phyloP scores from a whole-genome alignment of 169 alveolate genomes.

The Plasmodium relictum region DNA sequence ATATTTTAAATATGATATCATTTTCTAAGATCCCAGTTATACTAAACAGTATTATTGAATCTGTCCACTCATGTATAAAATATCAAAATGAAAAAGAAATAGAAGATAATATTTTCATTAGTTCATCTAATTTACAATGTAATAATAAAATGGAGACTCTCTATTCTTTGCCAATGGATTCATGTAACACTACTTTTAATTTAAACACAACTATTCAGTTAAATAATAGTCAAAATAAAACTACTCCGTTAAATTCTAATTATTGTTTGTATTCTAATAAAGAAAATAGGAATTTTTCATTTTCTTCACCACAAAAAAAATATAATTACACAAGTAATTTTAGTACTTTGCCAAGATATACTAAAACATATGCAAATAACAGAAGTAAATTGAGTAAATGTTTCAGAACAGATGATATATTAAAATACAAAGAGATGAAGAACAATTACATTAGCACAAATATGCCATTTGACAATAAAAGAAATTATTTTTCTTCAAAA shows the following conservation, averaged over 20 bases:
- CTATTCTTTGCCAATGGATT: constrained; percentile 12
- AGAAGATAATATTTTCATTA: not conserved
- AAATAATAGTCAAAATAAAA: constrained; percentile 5
- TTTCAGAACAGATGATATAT: not conserved
- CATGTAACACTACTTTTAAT: not conserved
- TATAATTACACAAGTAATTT: constrained; percentile 3
- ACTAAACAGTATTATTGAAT: constrained; percentile 6
- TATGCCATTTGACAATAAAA: not conserved
- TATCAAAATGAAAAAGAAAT: not conserved
- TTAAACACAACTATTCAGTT: constrained; percentile 12
- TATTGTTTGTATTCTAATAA: not conserved
- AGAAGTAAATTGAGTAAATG: constrained; percentile 35
- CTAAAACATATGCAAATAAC: constrained; percentile 63
- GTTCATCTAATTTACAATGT: constrained; percentile 16
- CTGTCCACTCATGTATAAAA: constrained; percentile 7
- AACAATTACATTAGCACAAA: not conserved
- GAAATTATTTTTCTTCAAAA: not conserved
- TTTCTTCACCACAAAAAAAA: not conserved
- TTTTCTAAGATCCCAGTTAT: constrained; percentile 34
- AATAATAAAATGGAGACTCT: constrained; percentile 9
- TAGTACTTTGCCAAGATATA: constrained; percentile 40
- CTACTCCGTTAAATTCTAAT: not conserved
- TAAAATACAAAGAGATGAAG: not conserved
- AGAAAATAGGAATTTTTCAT: no score
- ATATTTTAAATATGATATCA: constrained; percentile 30